Conservation (phyloP, 1,284 basidiomycete genomes). For the Trametes pubescens region DNA sequence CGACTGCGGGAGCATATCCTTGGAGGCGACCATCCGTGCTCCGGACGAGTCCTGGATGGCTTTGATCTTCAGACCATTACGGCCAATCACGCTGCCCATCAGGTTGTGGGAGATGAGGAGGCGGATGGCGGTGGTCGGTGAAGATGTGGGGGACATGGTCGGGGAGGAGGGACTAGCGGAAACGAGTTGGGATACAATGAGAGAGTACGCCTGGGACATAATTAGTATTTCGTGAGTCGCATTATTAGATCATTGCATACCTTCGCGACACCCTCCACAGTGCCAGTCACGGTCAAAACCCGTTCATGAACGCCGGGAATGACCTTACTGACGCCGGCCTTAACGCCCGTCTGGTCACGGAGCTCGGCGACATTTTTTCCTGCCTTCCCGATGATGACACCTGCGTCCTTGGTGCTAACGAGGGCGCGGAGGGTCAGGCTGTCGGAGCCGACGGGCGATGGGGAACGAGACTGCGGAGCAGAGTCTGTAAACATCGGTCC, state of each 20-base stretch:
- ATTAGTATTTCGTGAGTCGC: constrained; percentile 23
- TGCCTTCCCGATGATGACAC: constrained; percentile 95
- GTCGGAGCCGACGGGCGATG: constrained; percentile 68
- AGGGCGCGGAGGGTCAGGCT: constrained; percentile 90
- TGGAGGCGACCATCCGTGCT: constrained; percentile 96
- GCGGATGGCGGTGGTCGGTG: constrained; percentile 86
- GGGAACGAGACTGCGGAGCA: constrained; percentile 71
- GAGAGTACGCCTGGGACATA: constrained; percentile 82
- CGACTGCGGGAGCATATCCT: constrained; percentile 98
- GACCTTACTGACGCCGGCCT: constrained; percentile 98
- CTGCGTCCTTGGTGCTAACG: constrained; percentile 96
- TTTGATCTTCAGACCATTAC: constrained; percentile 98
- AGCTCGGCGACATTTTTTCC: constrained; percentile 98
- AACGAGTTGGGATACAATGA: constrained; percentile 94
- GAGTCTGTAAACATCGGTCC: constrained; percentile 36
- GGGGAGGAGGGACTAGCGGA: constrained; percentile 76
- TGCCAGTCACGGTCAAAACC: constrained; percentile 92
- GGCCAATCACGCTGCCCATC: constrained; percentile 99
- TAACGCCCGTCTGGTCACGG: constrained; percentile 94
- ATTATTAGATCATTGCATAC: constrained; percentile 48
- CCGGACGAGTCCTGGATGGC: constrained; percentile 98
- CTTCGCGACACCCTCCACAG: constrained; percentile 92
- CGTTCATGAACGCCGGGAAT: constrained; percentile 97
- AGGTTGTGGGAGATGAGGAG: constrained; percentile 98
- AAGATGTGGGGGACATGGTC: constrained; percentile 64